Conservation (phyloP, 345 rosid genomes). For the Anacardium occidentale region DNA sequence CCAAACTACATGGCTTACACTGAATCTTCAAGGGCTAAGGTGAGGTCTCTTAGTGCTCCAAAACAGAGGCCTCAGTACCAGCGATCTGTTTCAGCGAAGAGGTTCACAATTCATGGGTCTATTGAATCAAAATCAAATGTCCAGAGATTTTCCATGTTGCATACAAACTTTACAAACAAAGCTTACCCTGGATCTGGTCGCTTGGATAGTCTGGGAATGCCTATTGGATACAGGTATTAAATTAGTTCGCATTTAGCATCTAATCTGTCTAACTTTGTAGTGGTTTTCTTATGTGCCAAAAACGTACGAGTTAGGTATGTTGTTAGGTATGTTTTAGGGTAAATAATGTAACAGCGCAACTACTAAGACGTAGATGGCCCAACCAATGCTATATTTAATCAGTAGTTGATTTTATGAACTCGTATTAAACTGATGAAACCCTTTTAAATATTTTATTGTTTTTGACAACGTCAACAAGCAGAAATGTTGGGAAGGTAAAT, state of each 20-base stretch:
- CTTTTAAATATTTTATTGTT: too few species aligned
- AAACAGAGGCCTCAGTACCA: conserved; percentile 73
- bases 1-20: conserved; percentile 94
- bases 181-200: conserved; percentile 97
- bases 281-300: neutral
- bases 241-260: neutral
- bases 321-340: neutral
- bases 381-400: too few species aligned
- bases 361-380: too few species aligned
- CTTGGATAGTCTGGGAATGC: conserved; percentile 86
- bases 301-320: too few species aligned
- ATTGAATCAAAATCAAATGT: conserved; percentile 45
- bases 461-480: too few species aligned
- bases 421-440: too few species aligned
- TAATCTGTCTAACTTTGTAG: conserved; percentile 10
- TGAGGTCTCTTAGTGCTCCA: conserved; percentile 78
- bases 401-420: too few species aligned
- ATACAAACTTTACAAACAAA: conserved; percentile 56
- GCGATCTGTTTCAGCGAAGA: conserved; percentile 61
- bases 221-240: conserved; percentile 44
- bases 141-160: conserved; percentile 51
- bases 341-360: neutral
- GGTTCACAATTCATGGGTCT: conserved; percentile 46
- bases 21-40: conserved; percentile 81
- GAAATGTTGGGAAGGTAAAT: neutral